Base-by-base conservation (phyloP, 108 stramenopile genomes). In the Fragilariopsis cylindrus region DNA sequence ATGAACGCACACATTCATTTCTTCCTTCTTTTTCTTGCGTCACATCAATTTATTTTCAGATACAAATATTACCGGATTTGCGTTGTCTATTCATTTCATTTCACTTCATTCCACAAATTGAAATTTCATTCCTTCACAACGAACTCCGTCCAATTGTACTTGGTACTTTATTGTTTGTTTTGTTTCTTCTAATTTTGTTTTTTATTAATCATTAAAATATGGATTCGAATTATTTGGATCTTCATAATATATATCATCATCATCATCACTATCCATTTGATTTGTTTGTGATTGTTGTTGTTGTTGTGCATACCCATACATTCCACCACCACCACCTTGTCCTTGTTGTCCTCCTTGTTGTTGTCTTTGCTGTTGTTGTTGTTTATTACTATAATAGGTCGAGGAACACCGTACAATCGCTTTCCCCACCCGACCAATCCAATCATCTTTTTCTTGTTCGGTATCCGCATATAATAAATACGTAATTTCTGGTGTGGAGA, bases 361-460 rank as follows among this genome's bases (percentile, higher is more conserved):
- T 4, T n/a, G 6, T 49, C 69, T 54, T 72, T 80, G 76, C 60
- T 66, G 50, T 74, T 83, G 76, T 55, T 76, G 43, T 50, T 42
- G 45, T 52, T 9, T 47, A 48, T 15, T 74, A 30, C 75, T 63
- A 44, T 88, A 85, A 78, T 88, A 91, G 0, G 92, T 94, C 44
- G 83, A 84, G 11, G 89, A 88, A 81, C 93, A 96, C 42, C 97
- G 95, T 7, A 99, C 99, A 76, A 99, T 99, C n/a, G 98, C 93
- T 60, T 96, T 92, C 42, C 99, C 99, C 9, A 98, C 96, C 12
- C 95, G 92, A 5, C 99, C 99, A 75, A 99, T 99, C 99, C 99
- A 99, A 75, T 99, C 98, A 73, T 99, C 99, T 83, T 99, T 99
- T 76, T 97, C 97, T 78, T 97, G 96, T 82, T 99, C 98, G 15